A percentile compares a stretch with the other conserved stretches of the same genome.
Conservation (phyloP, 306 rosid genomes). For the Glycine soja region DNA sequence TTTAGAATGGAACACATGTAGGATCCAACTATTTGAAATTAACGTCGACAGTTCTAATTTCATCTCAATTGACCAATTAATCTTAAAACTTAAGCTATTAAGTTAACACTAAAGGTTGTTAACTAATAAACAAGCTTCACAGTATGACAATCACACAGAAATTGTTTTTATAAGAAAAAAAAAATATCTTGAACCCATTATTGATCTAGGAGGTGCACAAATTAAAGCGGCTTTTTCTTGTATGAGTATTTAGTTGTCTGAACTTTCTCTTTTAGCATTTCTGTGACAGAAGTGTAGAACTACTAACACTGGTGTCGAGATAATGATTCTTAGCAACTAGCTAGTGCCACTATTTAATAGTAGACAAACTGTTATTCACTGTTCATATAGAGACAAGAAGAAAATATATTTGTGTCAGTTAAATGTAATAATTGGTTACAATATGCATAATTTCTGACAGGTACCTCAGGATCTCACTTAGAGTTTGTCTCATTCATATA, state of each 20-base stretch:
- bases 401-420: conserved; percentile 45
- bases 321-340: conserved; percentile 38
- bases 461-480: conserved; percentile 88
- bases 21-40: conserved; percentile 6
- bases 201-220: neutral
- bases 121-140: neutral
- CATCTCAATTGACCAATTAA: neutral
- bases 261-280: conserved; percentile 17
- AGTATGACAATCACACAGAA: conserved; percentile 6
- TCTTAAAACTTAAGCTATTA: neutral
- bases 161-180: neutral
- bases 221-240: neutral
- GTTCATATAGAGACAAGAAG: conserved; percentile 45
- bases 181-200: neutral
- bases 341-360: conserved; percentile 1
- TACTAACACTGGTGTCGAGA: conserved; percentile 15
- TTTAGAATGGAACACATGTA: neutral
- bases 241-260: neutral
- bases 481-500: conserved; percentile 75
- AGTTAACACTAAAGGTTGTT: neutral
- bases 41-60: neutral
- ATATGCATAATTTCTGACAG: conserved; percentile 56
- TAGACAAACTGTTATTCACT: conserved; percentile 45
- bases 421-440: conserved; percentile 38
- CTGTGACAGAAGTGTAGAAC: conserved; percentile 17